Percentiles rank a stretch among this genome's conserved stretches.
These are phyloP conservation scores for Obba rivulosa DNA, from an alignment of 768 basidiomycete species.

Conservation along the genomic window DNA sequence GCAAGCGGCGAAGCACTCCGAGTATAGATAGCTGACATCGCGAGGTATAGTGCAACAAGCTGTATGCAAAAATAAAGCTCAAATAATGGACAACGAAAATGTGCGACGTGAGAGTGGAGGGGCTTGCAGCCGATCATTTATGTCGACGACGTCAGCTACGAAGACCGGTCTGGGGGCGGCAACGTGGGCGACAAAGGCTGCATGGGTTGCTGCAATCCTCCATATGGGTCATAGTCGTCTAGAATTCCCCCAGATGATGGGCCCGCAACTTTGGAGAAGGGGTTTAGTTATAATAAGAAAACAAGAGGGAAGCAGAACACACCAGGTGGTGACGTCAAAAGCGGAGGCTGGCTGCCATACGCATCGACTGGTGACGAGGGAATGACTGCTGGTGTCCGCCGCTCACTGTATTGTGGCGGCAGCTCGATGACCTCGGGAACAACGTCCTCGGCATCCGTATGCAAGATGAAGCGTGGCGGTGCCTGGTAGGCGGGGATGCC, in stretches of 20 bases:
- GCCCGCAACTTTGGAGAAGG: neutral
- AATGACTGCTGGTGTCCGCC: slow-evolving; percentile 24
- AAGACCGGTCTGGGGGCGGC: no score
- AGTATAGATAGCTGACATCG: no score
- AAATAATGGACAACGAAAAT: no score
- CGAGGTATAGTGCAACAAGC: no score
- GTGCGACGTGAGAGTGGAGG: no score
- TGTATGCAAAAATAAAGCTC: no score
- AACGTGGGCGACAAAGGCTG: neutral
- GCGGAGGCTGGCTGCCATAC: slow-evolving; percentile 3
- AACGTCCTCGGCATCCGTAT: slow-evolving; percentile 64
- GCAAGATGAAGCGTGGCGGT: slow-evolving; percentile 55
- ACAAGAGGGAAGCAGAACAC: no score
- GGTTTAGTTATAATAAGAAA: no score
- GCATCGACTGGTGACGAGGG: neutral
- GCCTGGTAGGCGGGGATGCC: slow-evolving; percentile 31
- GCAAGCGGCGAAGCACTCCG: no score
- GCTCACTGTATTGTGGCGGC: slow-evolving; percentile 68
- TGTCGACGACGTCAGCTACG: no score
- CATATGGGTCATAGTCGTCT: neutral
- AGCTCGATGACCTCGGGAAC: slow-evolving; percentile 58
- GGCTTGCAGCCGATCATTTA: no score
- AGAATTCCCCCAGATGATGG: neutral
- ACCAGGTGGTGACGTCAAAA: neutral
- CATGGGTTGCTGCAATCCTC: neutral